Conservation (phyloP, 2,329 filamentous ascomycete genomes). For the Cercospora citrullina region DNA sequence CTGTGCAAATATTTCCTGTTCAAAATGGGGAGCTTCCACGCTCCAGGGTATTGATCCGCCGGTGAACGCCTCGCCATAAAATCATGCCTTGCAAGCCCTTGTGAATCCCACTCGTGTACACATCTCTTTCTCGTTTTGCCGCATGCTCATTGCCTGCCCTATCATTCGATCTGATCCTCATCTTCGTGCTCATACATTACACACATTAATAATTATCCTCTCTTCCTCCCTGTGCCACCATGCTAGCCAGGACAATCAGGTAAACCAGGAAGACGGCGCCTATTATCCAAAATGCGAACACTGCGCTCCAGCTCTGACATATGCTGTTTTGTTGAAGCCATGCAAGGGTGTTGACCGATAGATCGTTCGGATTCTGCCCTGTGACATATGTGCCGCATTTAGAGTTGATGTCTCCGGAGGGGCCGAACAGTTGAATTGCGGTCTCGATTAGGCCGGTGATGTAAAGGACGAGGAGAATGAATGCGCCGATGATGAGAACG, state of each 20-base stretch:
- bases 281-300: constrained; percentile 64
- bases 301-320: constrained; percentile 64
- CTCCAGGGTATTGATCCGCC: constrained; percentile 6
- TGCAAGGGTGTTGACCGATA: constrained; percentile 58
- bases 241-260: constrained; percentile 61
- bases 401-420: constrained; percentile 56
- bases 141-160: not conserved
- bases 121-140: not conserved
- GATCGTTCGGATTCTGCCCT: constrained; percentile 47
- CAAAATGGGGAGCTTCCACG: not conserved
- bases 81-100: not conserved
- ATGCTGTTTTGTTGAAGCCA: constrained; percentile 64
- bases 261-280: constrained; percentile 64
- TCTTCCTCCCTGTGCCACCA: constrained; percentile 36
- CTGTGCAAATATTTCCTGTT: constrained; percentile 5
- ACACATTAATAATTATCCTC: constrained; percentile 26
- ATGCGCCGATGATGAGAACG: constrained; percentile 60
- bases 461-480: constrained; percentile 63
- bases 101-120: not conserved
- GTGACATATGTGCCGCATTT: constrained; percentile 62
- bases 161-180: not conserved
- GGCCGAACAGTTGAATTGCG: constrained; percentile 61
- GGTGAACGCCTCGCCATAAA: constrained; percentile 11
- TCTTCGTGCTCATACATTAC: not conserved
- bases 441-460: constrained; percentile 64